Percentiles rank a stretch among this genome's conserved stretches.
Conservation (phyloP, 2,329 filamentous ascomycete species). For the Botrytis aclada region DNA sequence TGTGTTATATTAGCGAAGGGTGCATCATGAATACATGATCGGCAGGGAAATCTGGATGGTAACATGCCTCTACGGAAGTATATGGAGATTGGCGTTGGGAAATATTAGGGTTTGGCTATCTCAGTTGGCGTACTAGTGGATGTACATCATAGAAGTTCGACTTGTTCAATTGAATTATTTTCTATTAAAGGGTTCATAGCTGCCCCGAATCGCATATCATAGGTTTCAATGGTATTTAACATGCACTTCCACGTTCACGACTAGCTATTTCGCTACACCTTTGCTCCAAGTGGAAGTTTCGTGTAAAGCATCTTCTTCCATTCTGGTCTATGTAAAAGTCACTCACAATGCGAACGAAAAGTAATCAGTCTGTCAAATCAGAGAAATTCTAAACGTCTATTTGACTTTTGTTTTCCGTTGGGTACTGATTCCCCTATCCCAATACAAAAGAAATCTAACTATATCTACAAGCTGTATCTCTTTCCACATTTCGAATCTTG, state of each 20-base stretch:
- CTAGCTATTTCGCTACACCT: not conserved
- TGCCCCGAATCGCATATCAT: not conserved
- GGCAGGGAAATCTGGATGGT: not conserved
- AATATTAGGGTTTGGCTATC: not conserved
- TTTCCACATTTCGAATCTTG: not conserved
- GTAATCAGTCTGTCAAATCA: not conserved
- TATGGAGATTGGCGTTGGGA: not conserved
- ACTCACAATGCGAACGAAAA: not conserved
- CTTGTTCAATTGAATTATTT: not conserved
- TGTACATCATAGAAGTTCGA: not conserved
- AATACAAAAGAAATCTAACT: not conserved
- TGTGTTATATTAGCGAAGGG: not conserved
- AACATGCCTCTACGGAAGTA: not conserved
- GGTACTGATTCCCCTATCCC: not conserved
- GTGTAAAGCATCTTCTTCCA: not conserved
- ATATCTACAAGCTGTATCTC: not conserved
- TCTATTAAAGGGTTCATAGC: not conserved
- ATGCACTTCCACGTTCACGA: not conserved
- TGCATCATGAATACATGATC: not conserved
- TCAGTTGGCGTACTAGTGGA: not conserved
- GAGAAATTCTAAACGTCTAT: not conserved
- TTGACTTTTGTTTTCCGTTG: not conserved
- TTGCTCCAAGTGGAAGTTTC: not conserved
- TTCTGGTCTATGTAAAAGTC: not conserved
- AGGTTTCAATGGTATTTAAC: not conserved